phyloP scores from a whole-genome alignment of 345 rosid genomes.

The Moricandia moricandioides region DNA sequence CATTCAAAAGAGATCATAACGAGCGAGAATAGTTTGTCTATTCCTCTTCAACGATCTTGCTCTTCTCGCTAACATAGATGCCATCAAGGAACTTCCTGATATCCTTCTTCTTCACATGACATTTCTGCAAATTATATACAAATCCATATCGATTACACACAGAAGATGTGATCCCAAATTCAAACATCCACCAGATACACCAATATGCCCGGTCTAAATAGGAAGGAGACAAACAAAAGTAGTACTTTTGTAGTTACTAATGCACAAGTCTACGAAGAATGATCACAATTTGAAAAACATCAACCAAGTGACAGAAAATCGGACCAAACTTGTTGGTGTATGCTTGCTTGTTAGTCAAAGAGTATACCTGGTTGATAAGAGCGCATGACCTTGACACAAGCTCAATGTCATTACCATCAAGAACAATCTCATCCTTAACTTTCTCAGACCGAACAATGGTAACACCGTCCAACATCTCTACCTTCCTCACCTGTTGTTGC shows the following conservation, averaged over 20 bases:
- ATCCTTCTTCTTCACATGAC: constrained; percentile 65
- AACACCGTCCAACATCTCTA: constrained; percentile 61
- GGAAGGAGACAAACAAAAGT: too few species aligned
- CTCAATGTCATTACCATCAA: constrained; percentile 64
- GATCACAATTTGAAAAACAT: too few species aligned
- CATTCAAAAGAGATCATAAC: too few species aligned
- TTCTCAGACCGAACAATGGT: constrained; percentile 55
- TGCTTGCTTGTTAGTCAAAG: too few species aligned
- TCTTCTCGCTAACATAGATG: constrained; percentile 63
- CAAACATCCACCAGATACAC: too few species aligned
- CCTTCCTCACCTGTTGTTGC: constrained; percentile 50
- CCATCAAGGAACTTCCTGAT: constrained; percentile 69
- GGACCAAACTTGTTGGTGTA: too few species aligned
- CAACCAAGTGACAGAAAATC: too few species aligned
- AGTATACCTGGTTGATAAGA: constrained; percentile 50
- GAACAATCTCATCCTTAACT: constrained; percentile 59
- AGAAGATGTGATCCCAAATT: too few species aligned
- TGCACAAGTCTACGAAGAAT: too few species aligned
- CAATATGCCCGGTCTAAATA: too few species aligned
- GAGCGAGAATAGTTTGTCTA: neutral
- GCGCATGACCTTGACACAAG: constrained; percentile 63
- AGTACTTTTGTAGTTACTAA: too few species aligned
- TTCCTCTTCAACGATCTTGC: constrained; percentile 42
- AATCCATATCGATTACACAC: neutral
- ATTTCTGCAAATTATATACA: constrained; percentile 41